Evolutionary conservation across 768 basidiomycete genomes (phyloP).

Genomic region (Suillus alpinus): DNA sequence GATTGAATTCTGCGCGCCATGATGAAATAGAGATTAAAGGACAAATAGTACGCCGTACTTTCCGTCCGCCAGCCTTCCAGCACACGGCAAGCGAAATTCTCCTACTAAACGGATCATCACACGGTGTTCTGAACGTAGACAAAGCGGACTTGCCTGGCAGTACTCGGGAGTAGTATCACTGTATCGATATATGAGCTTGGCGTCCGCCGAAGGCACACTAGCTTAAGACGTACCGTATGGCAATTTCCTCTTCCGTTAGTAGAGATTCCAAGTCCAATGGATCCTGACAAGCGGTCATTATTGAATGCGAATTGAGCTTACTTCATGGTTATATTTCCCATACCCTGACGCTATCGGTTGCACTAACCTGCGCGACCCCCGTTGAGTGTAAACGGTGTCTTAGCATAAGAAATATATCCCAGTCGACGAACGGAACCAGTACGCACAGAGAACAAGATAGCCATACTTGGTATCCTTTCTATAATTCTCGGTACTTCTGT

Average conservation of each 20-base stretch:
- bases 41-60: slow-evolving; percentile 40
- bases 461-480: background rate
- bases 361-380: background rate
- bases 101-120: slow-evolving; percentile 41
- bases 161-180: slow-evolving; percentile 80
- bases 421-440: background rate
- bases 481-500: background rate
- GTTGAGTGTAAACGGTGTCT: background rate
- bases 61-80: slow-evolving; percentile 86
- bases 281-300: slow-evolving; percentile 50
- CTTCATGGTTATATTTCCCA: slow-evolving; percentile 19
- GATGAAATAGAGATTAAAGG: background rate
- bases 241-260: slow-evolving; percentile 86
- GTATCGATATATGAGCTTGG: background rate
- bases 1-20: slow-evolving; percentile 63
- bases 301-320: slow-evolving; percentile 8
- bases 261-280: slow-evolving; percentile 76
- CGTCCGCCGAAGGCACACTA: background rate
- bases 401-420: background rate
- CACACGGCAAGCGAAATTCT: slow-evolving; percentile 82
- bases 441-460: background rate
- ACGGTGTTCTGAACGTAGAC: background rate
- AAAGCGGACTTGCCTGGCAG: slow-evolving; percentile 57
- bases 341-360: slow-evolving; percentile 15
- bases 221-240: slow-evolving; percentile 64